Evolutionary conservation across 164 flowering plant species (phyloP), one percentile per base, ranked within the genome.

Genomic region (Saururus chinensis): DNA sequence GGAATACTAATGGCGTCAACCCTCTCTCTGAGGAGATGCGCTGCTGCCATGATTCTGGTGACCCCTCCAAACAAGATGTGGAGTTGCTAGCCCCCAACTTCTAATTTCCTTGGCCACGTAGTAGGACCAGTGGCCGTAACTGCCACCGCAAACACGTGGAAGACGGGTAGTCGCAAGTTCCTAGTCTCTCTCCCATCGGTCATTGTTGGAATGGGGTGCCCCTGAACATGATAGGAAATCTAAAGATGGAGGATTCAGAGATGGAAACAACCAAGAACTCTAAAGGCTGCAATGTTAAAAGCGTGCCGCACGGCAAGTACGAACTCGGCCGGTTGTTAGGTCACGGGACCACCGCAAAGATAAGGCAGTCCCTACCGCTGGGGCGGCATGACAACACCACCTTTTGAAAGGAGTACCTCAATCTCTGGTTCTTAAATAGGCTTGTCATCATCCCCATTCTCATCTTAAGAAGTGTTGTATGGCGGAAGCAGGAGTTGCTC

Each of bases 121-220:
- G 63, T 48, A 62, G 65, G 57, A 62, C 55, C 63, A 60, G 60
- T 59, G 60, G 48, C 68, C 74, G 80, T 35, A 81, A 61, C 53
- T 81, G 84, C 71, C 88, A 84, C 70, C 83, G 86, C 56, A 84
- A 84, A 64, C 83, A 81, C 78, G 83, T 82, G 19, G 86, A 81
- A 56, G 86, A 84, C 86, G 84, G 88, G 76, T 84, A 83, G 83
- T 16, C 58, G 26, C 12, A 0, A 9, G 9, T 10, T 42, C 49
- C 4, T 26, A 14, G 26, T 26, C 7, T 40, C 0, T 40, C 52
- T 56, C 37, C 42, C 35, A 11, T 24, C 42, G 30, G 24, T 14
- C 20, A 20, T 5, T 10, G 41, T 35, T 11, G 19, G 54, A 41
- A 25, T 41, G 42, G n/a, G n/a, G n/a, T n/a, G n/a, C n/a, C n/a